A percentile compares a stretch with the other conserved stretches of the same genome.
Evolutionary conservation across 192 early-diverging fungal genomes (phyloP).

Genomic region (Haplosporangium gracile): DNA sequence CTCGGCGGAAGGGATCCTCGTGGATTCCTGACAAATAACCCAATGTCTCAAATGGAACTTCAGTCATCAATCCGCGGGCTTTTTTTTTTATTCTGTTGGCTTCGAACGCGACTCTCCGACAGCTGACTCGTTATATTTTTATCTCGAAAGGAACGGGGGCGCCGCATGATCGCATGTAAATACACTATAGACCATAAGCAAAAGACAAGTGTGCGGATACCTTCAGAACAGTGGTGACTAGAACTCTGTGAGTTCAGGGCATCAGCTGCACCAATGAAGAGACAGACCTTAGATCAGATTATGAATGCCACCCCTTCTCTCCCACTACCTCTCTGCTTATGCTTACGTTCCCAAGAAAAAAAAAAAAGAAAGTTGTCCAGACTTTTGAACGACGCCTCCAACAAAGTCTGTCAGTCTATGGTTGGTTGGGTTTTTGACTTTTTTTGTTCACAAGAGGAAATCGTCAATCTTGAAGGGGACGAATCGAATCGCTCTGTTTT

Average conservation of each 20-base stretch:
- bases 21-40: not conserved
- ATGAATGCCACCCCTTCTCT: not conserved
- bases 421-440: not conserved
- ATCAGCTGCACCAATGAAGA: not conserved
- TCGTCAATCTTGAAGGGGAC: not conserved
- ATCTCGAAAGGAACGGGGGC: not conserved
- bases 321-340: not conserved
- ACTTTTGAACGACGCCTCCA: not conserved
- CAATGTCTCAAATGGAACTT: not conserved
- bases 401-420: not conserved
- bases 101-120: slow-evolving; percentile 1
- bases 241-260: too few species aligned
- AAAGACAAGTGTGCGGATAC: too few species aligned
- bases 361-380: not conserved
- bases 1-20: not conserved
- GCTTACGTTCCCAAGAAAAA: not conserved
- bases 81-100: not conserved
- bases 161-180: too few species aligned
- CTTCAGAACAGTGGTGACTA: too few species aligned
- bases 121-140: not conserved
- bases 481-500: not conserved
- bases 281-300: not conserved
- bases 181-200: too few species aligned
- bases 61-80: not conserved
- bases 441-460: not conserved